Evolutionary conservation across 2,329 filamentous ascomycete species (phyloP), one percentile per base, ranked within the genome.

Genomic region (Scedosporium aurantiacum): DNA sequence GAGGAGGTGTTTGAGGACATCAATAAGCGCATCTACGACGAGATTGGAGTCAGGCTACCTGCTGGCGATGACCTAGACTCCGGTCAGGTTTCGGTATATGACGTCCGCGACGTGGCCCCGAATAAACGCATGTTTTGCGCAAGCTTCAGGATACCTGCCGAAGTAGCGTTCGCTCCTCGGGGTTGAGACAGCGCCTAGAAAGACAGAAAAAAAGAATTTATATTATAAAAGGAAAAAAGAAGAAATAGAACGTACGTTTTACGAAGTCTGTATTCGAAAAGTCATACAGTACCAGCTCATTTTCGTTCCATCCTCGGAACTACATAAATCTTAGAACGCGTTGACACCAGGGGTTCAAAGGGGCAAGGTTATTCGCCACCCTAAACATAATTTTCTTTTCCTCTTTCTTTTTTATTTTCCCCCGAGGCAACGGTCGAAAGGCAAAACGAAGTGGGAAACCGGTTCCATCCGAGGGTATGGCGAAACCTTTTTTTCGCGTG

Each of bases 41-140:
- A 76, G 65, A 70, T 80, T 65, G 76, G 75, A 10, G 68, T 75
- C 50, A 64, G 68, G 63, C 70, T 79, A 58, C 70, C 67, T 61
- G 71, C 75, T 10, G 79, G 76, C 12, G 76, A 83, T 62, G 72
- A 74, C 27, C 76, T 79, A 60, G 70, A 72, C 28, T 74, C 78
- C 57, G 75, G 77, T 5, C 74, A 83, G 67, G 75, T 83, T 43
- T 76, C 76, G 0, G 82, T 91, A 64, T 75, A 84, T 63, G 84
- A 89, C 63, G 91, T 97, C 40, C 82, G 94, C 65, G 86, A 95
- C 66, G 94, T 99, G 61, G 90, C 91, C 63, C 94, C 94, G 4
- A 88, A 90, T 69, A 99, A 99, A 80, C 84, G 88, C 70, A 97
- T 97, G 92, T 97, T 93, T 73, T 97, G 94, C 73, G 93, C 91